Conservation (phyloP, 2,329 filamentous ascomycete species). For the Rugonectria rugulosa region DNA sequence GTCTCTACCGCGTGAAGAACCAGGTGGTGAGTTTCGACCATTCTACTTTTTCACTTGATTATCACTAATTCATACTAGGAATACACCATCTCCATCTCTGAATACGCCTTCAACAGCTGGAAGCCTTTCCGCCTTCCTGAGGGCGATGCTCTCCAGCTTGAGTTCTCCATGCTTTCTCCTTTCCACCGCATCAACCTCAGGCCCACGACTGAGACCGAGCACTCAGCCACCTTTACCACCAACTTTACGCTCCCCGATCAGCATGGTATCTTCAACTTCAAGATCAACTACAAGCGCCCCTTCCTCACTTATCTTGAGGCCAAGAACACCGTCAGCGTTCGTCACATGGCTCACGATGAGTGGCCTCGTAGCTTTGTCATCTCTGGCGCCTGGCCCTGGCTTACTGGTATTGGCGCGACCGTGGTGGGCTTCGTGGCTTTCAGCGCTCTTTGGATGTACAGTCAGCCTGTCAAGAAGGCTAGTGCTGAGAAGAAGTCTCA, state of each 20-base stretch:
- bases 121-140: constrained; percentile 74
- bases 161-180: constrained; percentile 98
- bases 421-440: constrained; percentile 86
- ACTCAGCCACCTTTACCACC: constrained; percentile 76
- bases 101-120: constrained; percentile 80
- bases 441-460: constrained; percentile 86
- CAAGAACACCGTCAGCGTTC: constrained; percentile 92
- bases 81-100: constrained; percentile 88
- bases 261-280: constrained; percentile 99
- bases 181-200: constrained; percentile 87
- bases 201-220: constrained; percentile 63
- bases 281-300: constrained; percentile 94
- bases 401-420: constrained; percentile 85
- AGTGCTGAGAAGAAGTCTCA: constrained; percentile 56
- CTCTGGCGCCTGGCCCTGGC: constrained; percentile 92
- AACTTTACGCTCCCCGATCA: constrained; percentile 90
- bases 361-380: constrained; percentile 92
- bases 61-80: constrained; percentile 60
- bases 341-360: constrained; percentile 97
- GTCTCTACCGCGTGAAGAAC: constrained; percentile 95
- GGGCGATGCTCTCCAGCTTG: constrained; percentile 83
- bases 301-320: constrained; percentile 91
- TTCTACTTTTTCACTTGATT: neutral
- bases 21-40: constrained; percentile 78
- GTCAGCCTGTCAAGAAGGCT: constrained; percentile 53